phyloP scores from a whole-genome alignment of 2,329 filamentous ascomycete species.

The Hypoxylon sp. region DNA sequence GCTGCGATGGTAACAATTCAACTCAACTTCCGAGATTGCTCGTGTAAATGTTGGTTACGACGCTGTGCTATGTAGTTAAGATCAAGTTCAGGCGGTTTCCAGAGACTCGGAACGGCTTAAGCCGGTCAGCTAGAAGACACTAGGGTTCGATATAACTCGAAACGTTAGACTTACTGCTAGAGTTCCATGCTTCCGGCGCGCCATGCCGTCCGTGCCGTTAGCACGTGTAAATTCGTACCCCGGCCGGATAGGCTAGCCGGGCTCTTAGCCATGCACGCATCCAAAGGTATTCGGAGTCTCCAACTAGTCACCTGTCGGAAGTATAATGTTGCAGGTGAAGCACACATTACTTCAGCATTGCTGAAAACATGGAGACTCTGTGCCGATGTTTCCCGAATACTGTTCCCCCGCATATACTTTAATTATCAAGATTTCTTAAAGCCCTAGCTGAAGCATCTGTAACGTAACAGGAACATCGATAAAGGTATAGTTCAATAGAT shows the following conservation, averaged over 20 bases:
- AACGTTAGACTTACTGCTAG: constrained; percentile 1
- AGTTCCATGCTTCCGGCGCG: constrained; percentile 14
- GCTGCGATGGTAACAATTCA: neutral
- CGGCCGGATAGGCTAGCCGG: constrained; percentile 16
- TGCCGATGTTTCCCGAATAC: constrained; percentile 5
- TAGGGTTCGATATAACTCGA: constrained; percentile 16
- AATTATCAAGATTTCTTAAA: constrained; percentile 1
- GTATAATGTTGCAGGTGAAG: neutral
- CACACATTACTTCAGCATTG: constrained; percentile 1
- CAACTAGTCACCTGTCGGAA: neutral
- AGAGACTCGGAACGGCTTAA: constrained; percentile 16
- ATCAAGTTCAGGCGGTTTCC: constrained; percentile 11
- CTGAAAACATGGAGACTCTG: neutral
- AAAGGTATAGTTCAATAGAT: constrained; percentile 16
- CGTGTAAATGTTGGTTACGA: constrained; percentile 5
- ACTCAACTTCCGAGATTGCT: constrained; percentile 14
- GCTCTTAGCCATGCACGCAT: constrained; percentile 12
- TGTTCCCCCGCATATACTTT: constrained; percentile 6
- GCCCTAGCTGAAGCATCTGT: neutral
- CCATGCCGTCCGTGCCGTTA: constrained; percentile 19
- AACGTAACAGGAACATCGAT: neutral
- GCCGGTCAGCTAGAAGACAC: constrained; percentile 1
- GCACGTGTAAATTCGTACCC: constrained; percentile 11
- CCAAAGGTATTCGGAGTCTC: constrained; percentile 15
- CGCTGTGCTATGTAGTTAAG: constrained; percentile 5